These are phyloP conservation scores for Backusella morwellensis DNA, from an alignment of 192 early-diverging fungal species.

Conservation along the genomic window DNA sequence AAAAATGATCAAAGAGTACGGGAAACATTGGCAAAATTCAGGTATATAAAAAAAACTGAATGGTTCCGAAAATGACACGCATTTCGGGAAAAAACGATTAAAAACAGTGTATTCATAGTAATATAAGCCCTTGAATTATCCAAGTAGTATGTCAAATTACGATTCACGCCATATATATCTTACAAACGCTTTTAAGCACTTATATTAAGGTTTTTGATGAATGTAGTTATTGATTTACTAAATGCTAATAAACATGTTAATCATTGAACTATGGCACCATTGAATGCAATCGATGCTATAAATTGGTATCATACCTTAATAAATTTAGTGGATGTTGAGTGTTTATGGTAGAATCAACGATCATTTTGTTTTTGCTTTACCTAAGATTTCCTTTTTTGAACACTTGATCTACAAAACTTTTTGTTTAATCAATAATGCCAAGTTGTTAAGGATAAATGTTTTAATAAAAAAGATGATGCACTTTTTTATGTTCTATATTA, in stretches of 20 bases:
- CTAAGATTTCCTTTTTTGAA: neutral
- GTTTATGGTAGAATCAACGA: neutral
- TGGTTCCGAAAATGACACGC: neutral
- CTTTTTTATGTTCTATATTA: neutral
- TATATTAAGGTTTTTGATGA: no score
- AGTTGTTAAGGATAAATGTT: neutral
- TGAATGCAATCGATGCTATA: neutral
- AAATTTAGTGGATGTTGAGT: neutral
- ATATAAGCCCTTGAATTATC: neutral
- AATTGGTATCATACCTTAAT: neutral
- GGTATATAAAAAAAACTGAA: neutral
- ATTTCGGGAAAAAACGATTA: neutral
- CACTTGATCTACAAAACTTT: neutral
- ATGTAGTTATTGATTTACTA: neutral
- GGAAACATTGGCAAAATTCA: neutral
- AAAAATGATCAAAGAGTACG: neutral
- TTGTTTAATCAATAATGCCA: neutral
- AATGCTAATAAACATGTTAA: neutral
- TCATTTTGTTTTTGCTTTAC: neutral
- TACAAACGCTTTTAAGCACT: neutral
- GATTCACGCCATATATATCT: neutral
- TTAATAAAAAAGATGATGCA: neutral
- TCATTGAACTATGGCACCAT: neutral
- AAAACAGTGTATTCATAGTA: neutral
- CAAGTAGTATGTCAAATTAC: neutral